Evolutionary conservation across 305 asterid species (phyloP).

Genomic region (Coffea humblotiana): DNA sequence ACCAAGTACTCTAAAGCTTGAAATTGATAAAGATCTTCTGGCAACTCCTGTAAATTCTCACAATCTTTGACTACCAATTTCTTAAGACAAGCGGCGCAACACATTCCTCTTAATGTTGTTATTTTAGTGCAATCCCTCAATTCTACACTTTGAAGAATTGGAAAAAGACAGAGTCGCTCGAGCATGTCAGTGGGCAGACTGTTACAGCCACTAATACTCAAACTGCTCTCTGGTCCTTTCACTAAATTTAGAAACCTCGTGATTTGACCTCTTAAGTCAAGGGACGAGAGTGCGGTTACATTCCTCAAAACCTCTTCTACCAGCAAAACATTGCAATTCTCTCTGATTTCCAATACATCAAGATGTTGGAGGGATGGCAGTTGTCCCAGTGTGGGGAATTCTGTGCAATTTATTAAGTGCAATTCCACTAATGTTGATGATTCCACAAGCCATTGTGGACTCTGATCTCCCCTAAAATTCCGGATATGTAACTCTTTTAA

Average conservation of each 20-base stretch:
- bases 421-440: too few species aligned
- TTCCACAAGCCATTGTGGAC: too few species aligned
- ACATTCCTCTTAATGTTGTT: not conserved
- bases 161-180: not conserved
- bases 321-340: not conserved
- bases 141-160: not conserved
- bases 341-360: not conserved
- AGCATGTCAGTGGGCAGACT: not conserved
- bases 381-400: too few species aligned
- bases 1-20: not conserved
- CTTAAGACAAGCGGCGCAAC: not conserved
- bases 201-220: too few species aligned
- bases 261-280: too few species aligned
- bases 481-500: too few species aligned
- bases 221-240: not conserved
- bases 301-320: not conserved
- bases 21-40: not conserved
- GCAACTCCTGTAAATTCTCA: not conserved
- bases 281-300: not conserved
- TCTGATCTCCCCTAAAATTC: too few species aligned
- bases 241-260: too few species aligned
- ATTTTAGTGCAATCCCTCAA: not conserved
- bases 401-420: too few species aligned
- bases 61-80: not conserved
- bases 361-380: not conserved